Base-by-base conservation (phyloP, 768 basidiomycete species). In the Tricholoma matsutake region DNA sequence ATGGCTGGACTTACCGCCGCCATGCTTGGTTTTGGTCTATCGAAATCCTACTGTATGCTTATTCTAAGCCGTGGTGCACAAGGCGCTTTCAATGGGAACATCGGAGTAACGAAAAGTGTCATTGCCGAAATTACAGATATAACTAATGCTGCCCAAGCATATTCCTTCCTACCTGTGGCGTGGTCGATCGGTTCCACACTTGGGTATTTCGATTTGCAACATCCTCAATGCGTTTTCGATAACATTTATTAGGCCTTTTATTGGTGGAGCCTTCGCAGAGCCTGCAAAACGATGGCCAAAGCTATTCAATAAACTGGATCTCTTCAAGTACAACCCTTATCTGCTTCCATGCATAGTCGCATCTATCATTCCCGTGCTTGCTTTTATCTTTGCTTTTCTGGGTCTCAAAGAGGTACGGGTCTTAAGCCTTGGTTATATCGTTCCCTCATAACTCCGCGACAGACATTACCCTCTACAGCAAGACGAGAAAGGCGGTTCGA, bases 321-420 rank as follows among this genome's bases (percentile, higher is more conserved):
- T 86, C 54, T 79, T 81, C 75, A 68, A 63, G 4, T 62, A 73
- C 37, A 79, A 79, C 56, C 84, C 84, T 0, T 86, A 84, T 62
- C 86, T 88, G 68, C 75, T 88, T 52, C 79, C 87, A 4, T 88
- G 85, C 63, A 75, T 83, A 6, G 77, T 86, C 2, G 77, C 84
- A 4, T 81, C 84, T 0, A 81, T 81, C 0, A 81, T 81, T 64
- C 73, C 83, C 0, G 69, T 75, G 6, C 7, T 83, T 20, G 79
- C 79, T 1, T 83, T 80, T 75, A 32, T 81, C 10, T 66, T 83
- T 2, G 77, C 79, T 0, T 68, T 72, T 39, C 47, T 81, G 1
- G 81, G 77, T 65, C 71, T 88, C 31, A 78, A 82, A 63, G 87
- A 88, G 35, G 66, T 63, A 13, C 41, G n/a, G 56, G 56, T 29